Evolutionary conservation across 495 filamentous ascomycete species (phyloP).

Genomic region (Trichoderma orchidacearum): DNA sequence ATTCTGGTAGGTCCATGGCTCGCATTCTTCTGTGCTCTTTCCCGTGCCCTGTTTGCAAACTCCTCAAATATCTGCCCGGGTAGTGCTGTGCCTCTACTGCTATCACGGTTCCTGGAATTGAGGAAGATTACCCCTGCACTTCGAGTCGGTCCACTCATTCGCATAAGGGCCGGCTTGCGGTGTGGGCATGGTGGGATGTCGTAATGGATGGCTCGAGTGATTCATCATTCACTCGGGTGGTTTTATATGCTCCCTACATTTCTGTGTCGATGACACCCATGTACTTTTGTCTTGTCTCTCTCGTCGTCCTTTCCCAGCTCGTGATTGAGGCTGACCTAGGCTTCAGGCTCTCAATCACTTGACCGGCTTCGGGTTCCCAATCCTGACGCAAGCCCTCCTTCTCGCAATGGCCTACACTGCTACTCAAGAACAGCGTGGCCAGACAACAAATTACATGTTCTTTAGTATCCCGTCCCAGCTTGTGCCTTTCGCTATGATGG

Average conservation of each 20-base stretch:
- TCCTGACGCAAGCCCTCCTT: conserved; percentile 50
- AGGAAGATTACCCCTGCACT: conserved; percentile 90
- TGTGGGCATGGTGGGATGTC: conserved; percentile 84
- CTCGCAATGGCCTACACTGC: conserved; percentile 71
- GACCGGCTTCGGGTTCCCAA: conserved; percentile 30
- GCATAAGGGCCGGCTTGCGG: conserved; percentile 59
- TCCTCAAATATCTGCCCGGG: conserved; percentile 94
- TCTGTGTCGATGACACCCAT: conserved; percentile 7
- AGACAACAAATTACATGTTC: conserved; percentile 56
- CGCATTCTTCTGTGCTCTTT: conserved; percentile 4
- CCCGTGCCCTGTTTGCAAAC: conserved; percentile 4
- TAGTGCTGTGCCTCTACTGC: conserved; percentile 52
- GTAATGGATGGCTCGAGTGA: conserved; percentile 68
- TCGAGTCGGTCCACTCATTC: conserved; percentile 57
- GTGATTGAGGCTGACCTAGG: conserved; percentile 12
- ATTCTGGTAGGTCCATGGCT: conserved; percentile 27
- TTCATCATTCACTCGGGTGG: conserved; percentile 48
- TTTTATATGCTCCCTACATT: conserved; percentile 81
- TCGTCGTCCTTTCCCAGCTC: not conserved
- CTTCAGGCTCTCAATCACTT: conserved; percentile 34
- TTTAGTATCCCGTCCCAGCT: conserved; percentile 62
- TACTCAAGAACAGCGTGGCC: conserved; percentile 65
- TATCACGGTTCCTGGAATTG: conserved; percentile 95
- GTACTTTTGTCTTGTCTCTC: conserved; percentile 4
- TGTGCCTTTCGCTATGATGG: conserved; percentile 63